A percentile compares a stretch with the other conserved stretches of the same genome.
These are phyloP conservation scores for Colletotrichum chlorophyti DNA, from an alignment of 2,329 filamentous ascomycete species.

Conservation along the genomic window DNA sequence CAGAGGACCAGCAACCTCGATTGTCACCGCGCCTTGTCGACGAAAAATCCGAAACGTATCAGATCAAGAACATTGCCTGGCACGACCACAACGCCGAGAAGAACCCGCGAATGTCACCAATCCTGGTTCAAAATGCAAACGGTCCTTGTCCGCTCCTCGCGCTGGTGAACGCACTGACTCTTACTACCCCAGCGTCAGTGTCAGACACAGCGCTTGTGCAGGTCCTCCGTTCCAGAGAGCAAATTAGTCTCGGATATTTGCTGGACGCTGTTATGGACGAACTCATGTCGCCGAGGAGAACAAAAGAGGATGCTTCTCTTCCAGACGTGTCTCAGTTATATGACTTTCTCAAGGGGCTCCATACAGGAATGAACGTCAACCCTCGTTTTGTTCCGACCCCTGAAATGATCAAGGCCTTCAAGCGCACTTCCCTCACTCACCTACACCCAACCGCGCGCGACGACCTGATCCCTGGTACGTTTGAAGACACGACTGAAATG, in stretches of 20 bases:
- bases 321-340: constrained; percentile 91
- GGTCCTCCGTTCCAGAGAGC: constrained; percentile 79
- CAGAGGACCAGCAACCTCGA: constrained; percentile 43
- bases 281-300: constrained; percentile 79
- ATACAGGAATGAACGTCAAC: constrained; percentile 98
- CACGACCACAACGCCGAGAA: constrained; percentile 66
- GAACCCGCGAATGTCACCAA: constrained; percentile 79
- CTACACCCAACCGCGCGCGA: constrained; percentile 57
- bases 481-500: constrained; percentile 89
- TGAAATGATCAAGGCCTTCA: constrained; percentile 53
- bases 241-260: constrained; percentile 84
- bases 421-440: constrained; percentile 59
- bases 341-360: constrained; percentile 83
- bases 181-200: constrained; percentile 74
- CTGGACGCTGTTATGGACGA: constrained; percentile 93
- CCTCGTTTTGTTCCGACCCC: constrained; percentile 77
- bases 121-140: constrained; percentile 91
- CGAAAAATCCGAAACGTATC: constrained; percentile 79
- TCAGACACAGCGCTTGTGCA: constrained; percentile 76
- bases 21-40: constrained; percentile 42
- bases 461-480: constrained; percentile 69
- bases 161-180: constrained; percentile 87
- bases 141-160: constrained; percentile 93
- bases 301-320: constrained; percentile 66
- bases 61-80: constrained; percentile 92